Evolutionary conservation across 2,329 filamentous ascomycete genomes (phyloP), one percentile per base, ranked within the genome.

Genomic region (Huntiella abstrusa): DNA sequence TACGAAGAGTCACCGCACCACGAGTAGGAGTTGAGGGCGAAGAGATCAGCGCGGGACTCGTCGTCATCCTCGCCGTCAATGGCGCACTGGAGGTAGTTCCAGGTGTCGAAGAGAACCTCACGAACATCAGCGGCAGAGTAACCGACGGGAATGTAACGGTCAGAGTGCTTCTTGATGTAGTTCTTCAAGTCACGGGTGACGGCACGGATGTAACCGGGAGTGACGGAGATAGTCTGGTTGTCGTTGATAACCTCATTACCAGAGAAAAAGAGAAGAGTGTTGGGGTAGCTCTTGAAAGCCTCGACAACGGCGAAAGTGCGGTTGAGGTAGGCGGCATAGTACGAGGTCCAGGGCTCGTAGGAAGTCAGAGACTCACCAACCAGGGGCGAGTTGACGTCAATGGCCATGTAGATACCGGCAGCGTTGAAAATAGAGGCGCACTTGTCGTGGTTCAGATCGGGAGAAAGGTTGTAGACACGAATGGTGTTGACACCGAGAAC

Each of bases 101-200:
- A 86, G 46, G 73, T 80, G 55, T 87, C 83, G 57, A 77, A 68
- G 17, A 87, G 71, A 38, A 83, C 74, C 1, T 71, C 64, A 50
- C 82, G 77, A 38, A 88, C 83, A 58, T 87, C 82, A 42, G 82
- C 82, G 50, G 82, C 82, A 5, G 80, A 85, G 68, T 87, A 87
- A 39, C 82, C 82, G 49, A 86, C 79, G 16, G 82, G 81, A 53
- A 87, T 81, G 50, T 64, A 54, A 54, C 82, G 79, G 57, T 75
- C 68, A 50, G 72, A 65, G 57, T 81, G 74, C 57, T 76, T 77
- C 62, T 76, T 73, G 64, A 86, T 77, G 67, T 87, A 87, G 59
- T 77, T 79, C 69, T 83, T 85, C 59, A 87, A 68, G 61, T 87
- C 82, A 56, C 82, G 78, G 41, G 79, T 85, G 52, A 84, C 74